Percentiles rank a stretch among this genome's conserved stretches.
Conservation (phyloP, 768 basidiomycete species). For the Filobasidium floriforme region DNA sequence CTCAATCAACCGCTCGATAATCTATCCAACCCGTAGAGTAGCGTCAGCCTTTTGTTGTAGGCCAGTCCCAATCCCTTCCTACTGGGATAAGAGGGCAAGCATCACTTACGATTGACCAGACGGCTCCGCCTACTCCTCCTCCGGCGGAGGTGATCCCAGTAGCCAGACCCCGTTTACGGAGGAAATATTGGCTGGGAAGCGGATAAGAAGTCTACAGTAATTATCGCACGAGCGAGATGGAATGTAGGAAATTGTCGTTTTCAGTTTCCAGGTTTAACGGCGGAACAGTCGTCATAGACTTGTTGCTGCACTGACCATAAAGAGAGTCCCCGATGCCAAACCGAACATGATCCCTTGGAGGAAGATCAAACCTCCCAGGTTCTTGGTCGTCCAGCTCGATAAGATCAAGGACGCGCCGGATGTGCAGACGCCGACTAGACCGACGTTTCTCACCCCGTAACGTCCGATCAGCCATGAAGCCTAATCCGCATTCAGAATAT, state of each 20-base stretch:
- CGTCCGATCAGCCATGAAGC: conserved; percentile 20
- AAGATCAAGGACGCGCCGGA: neutral
- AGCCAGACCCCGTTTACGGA: conserved; percentile 24
- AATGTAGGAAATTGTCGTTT: no score
- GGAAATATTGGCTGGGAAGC: conserved; percentile 24
- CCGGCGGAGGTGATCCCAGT: conserved; percentile 25
- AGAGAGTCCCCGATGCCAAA: conserved; percentile 10
- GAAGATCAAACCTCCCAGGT: conserved; percentile 23
- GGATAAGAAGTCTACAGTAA: conserved; percentile 22
- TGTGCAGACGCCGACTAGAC: conserved; percentile 12
- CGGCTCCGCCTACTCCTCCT: conserved; percentile 24
- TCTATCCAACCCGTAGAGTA: no score
- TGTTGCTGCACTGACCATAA: conserved; percentile 13
- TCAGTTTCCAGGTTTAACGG: neutral
- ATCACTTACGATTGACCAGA: conserved; percentile 23
- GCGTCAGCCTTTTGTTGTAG: no score
- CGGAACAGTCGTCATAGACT: neutral
- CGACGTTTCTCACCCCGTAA: conserved; percentile 2
- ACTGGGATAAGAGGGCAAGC: no score
- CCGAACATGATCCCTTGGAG: conserved; percentile 25
- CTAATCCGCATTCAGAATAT: no score
- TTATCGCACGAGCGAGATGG: neutral
- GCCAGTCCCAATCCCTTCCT: no score
- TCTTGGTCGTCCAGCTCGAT: conserved; percentile 19
- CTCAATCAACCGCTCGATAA: conserved; percentile 20